These are phyloP conservation scores for Scopulariopsis brevicaulis DNA, from an alignment of 2,329 filamentous ascomycete species.

Conservation along the genomic window DNA sequence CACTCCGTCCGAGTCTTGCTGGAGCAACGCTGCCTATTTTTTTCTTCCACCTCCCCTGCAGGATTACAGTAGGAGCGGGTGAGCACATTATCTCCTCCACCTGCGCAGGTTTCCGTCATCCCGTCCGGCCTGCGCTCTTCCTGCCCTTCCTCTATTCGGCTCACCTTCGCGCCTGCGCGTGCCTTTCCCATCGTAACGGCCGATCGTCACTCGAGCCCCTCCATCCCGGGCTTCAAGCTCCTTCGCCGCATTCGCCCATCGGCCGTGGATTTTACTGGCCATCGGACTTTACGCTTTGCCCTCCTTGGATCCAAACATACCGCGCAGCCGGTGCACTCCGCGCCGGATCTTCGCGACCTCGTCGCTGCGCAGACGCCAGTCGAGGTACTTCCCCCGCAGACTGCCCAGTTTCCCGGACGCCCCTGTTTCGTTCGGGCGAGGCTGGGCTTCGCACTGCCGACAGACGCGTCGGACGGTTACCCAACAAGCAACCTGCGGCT, in stretches of 20 bases:
- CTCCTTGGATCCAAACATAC: too few species aligned
- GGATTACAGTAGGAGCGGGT: neutral
- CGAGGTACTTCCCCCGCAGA: neutral
- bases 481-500: neutral
- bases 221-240: neutral
- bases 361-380: too few species aligned
- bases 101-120: neutral
- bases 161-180: neutral
- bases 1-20: neutral
- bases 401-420: neutral
- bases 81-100: constrained; percentile 1
- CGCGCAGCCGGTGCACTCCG: too few species aligned
- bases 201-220: neutral
- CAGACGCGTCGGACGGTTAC: neutral
- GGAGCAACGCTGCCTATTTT: neutral
- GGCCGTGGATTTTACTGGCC: neutral
- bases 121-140: neutral
- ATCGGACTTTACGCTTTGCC: neutral
- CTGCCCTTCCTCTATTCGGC: neutral
- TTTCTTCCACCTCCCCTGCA: neutral
- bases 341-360: too few species aligned
- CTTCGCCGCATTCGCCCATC: neutral
- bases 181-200: neutral
- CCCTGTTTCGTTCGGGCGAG: neutral
- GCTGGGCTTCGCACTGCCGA: neutral